These are phyloP conservation scores for Eleusine coracana DNA, from an alignment of 176 grass and related monocot species.

Conservation along the genomic window DNA sequence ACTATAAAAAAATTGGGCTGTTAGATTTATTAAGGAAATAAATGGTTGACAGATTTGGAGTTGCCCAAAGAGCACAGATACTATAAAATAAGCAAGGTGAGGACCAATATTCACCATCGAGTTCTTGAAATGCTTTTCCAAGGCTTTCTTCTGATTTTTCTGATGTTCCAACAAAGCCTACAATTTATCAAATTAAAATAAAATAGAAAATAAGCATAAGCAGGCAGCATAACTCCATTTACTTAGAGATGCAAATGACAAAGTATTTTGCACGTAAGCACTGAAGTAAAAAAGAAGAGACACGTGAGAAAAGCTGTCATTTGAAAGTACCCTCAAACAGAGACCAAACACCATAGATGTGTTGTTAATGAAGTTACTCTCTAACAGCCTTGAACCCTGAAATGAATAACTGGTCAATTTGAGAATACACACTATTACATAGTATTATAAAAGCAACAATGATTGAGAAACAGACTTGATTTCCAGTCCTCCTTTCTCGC, in stretches of 20 bases:
- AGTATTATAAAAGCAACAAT: slow-evolving; percentile 2
- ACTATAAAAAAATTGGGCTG: not conserved
- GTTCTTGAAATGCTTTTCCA: slow-evolving; percentile 92
- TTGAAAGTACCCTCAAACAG: slow-evolving; percentile 74
- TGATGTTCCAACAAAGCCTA: slow-evolving; percentile 90
- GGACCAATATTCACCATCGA: slow-evolving; percentile 56
- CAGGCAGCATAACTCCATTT: not conserved
- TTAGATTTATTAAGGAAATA: not conserved
- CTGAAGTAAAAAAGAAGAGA: slow-evolving; percentile 16
- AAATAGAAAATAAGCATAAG: slow-evolving; percentile 14
- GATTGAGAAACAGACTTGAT: slow-evolving; percentile 57
- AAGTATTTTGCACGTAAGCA: not conserved
- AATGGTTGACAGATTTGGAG: not conserved
- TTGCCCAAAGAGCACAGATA: not conserved
- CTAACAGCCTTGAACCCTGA: slow-evolving; percentile 75
- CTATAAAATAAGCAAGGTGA: slow-evolving; percentile 14
- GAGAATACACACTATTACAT: not conserved
- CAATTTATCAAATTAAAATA: slow-evolving; percentile 39
- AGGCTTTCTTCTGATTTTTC: slow-evolving; percentile 79
- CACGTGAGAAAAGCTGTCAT: slow-evolving; percentile 32
- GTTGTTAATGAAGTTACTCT: slow-evolving; percentile 96
- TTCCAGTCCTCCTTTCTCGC: slow-evolving; percentile 79
- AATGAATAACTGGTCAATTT: slow-evolving; percentile 17
- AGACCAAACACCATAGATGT: slow-evolving; percentile 91
- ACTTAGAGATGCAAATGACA: slow-evolving; percentile 7